phyloP scores from a whole-genome alignment of 2,329 filamentous ascomycete genomes.

The Botryotinia calthae region DNA sequence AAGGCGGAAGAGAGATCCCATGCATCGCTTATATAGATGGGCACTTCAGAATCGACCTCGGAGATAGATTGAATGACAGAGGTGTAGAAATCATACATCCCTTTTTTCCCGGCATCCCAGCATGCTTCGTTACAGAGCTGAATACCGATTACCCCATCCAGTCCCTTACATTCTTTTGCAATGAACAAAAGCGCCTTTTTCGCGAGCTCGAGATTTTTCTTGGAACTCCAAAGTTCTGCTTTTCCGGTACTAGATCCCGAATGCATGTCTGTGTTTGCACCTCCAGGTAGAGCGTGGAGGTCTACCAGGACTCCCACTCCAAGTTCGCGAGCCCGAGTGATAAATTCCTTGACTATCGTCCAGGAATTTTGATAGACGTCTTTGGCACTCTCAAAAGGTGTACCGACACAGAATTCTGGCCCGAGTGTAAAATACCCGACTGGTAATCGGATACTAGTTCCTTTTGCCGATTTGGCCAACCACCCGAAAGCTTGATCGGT shows the following conservation, averaged over 20 bases:
- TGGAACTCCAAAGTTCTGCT: slow-evolving; percentile 51
- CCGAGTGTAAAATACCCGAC: slow-evolving; percentile 60
- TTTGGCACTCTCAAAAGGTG: slow-evolving; percentile 48
- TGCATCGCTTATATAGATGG: slow-evolving; percentile 57
- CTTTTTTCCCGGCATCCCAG: slow-evolving; percentile 44
- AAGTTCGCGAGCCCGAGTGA: slow-evolving; percentile 44
- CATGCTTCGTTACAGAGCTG: slow-evolving; percentile 57
- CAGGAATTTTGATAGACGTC: slow-evolving; percentile 54
- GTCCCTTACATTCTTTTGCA: slow-evolving; percentile 44
- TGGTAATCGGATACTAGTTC: slow-evolving; percentile 57
- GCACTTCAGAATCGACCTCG: slow-evolving; percentile 48
- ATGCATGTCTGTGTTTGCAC: slow-evolving; percentile 54
- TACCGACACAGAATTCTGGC: slow-evolving; percentile 48
- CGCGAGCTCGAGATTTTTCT: slow-evolving; percentile 45
- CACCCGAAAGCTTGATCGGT: slow-evolving; percentile 52
- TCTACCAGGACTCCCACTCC: slow-evolving; percentile 56
- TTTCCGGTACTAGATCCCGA: slow-evolving; percentile 52
- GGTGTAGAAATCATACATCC: slow-evolving; percentile 58
- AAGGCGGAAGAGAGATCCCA: slow-evolving; percentile 51
- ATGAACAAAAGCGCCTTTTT: slow-evolving; percentile 51
- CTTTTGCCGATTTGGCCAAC: slow-evolving; percentile 51
- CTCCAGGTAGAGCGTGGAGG: slow-evolving; percentile 57
- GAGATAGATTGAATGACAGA: slow-evolving; percentile 47
- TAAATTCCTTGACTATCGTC: slow-evolving; percentile 48
- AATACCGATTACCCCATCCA: slow-evolving; percentile 50